Conservation (phyloP, 306 rosid species). For the Dryas octopetala region DNA sequence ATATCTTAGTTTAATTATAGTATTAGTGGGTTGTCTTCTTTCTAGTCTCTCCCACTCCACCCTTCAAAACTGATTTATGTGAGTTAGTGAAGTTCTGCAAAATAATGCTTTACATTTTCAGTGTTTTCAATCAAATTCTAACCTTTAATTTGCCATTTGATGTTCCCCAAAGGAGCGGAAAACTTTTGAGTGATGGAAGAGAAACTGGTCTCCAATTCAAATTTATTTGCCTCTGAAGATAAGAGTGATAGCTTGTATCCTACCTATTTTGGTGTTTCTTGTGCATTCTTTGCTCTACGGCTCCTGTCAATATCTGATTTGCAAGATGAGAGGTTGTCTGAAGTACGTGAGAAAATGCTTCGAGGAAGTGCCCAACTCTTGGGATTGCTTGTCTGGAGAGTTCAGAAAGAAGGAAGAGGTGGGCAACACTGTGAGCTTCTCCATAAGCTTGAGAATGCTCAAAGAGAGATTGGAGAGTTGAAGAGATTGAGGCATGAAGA, state of each 20-base stretch:
- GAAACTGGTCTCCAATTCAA: slow-evolving; percentile 40
- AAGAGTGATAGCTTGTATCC: slow-evolving; percentile 60
- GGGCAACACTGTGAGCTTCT: slow-evolving; percentile 36
- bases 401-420: slow-evolving; percentile 49
- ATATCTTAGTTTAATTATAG: neutral
- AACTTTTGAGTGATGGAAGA: slow-evolving; percentile 58
- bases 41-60: too few relatives aligned
- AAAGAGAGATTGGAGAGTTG: slow-evolving; percentile 65
- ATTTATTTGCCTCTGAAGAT: slow-evolving; percentile 38
- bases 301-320: slow-evolving; percentile 48
- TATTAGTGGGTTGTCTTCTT: too few relatives aligned
- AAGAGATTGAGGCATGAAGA: slow-evolving; percentile 79
- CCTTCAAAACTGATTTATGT: slow-evolving; percentile 7
- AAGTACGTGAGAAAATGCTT: slow-evolving; percentile 63
- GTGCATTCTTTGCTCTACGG: slow-evolving; percentile 77
- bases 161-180: slow-evolving; percentile 33
- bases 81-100: slow-evolving; percentile 1
- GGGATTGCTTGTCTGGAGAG: slow-evolving; percentile 81
- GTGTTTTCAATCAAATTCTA: slow-evolving; percentile 22
- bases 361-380: slow-evolving; percentile 82
- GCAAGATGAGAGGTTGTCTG: slow-evolving; percentile 53
- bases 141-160: slow-evolving; percentile 30
- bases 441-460: slow-evolving; percentile 50
- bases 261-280: slow-evolving; percentile 80
- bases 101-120: slow-evolving; percentile 20